Evolutionary conservation across 768 basidiomycete species (phyloP), one percentile per base, ranked within the genome.

Genomic region (Rhodotorula taiwanensis): DNA sequence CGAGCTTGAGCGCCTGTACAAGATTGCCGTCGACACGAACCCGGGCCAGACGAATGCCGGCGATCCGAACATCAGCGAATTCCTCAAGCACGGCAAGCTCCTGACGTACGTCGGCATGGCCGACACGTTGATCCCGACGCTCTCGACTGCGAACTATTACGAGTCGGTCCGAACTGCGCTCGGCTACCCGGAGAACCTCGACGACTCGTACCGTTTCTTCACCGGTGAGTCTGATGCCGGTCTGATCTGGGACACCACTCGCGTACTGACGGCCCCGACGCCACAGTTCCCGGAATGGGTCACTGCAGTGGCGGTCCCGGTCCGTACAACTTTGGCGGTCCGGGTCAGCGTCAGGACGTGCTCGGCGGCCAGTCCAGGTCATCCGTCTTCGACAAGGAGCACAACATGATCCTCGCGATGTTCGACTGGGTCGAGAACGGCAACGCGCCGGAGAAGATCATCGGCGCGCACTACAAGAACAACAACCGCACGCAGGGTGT

Each of bases 401-500:
- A 71, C 58, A 67, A 71, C 58, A 57, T 60, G 36, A 34, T 66
- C 25, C 58, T 69, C 30, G 67, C 70, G 15, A 41, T 66, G 41
- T 51, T 64, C 15, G 57, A 58, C 20, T 71, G 70, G 70, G 45
- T 52, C 39, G 67, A 69, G 58, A 55, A 65, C 8, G 70, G 70
- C 30, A 34, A 28, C 11, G 56, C 60, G 18, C 70, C 70, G 3
- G 55, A 64, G 20, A 30, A 23, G 25, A 16, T 71, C 56, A 55
- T 71, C 20, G 52, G 52, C 6, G 49, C 54, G 15, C 52, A 31
- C 23, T 71, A 65, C 53, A 45, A 59, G 25, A 30, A 58, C 34
- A 53, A 25, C 33, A 43, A 55, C 48, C 39, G 30, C 20, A 14
- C 30, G 18, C n/a, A 33, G 15, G 58, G 66, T 3, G 47, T 61